Conservation (phyloP, 2,329 filamentous ascomycete genomes). For the Colletotrichum zoysiae region DNA sequence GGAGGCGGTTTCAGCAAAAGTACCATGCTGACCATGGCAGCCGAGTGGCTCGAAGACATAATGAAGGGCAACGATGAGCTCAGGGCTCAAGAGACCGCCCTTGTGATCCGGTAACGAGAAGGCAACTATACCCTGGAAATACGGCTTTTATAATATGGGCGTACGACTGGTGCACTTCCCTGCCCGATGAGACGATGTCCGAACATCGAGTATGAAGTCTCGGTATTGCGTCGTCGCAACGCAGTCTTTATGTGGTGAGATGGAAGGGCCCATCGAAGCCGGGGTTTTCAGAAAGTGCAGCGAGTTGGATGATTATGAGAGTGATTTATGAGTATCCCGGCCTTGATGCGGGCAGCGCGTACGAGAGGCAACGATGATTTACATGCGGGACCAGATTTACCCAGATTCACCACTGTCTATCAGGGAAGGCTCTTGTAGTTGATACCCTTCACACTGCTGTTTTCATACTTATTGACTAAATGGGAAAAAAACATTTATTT, state of each 20-base stretch:
- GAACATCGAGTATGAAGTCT: background rate
- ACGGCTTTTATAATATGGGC: background rate
- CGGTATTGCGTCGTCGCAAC: slow-evolving; percentile 2
- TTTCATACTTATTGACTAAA: slow-evolving; percentile 1
- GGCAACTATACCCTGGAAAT: background rate
- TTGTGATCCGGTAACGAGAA: slow-evolving; percentile 44
- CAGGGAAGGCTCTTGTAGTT: slow-evolving; percentile 33
- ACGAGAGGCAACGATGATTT: slow-evolving; percentile 29
- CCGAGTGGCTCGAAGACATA: slow-evolving; percentile 82
- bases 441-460: slow-evolving; percentile 38
- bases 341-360: slow-evolving; percentile 6
- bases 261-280: background rate
- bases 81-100: slow-evolving; percentile 63
- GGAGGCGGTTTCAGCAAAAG: slow-evolving; percentile 87
- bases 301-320: slow-evolving; percentile 30
- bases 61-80: slow-evolving; percentile 76
- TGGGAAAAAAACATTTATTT: background rate
- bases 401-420: slow-evolving; percentile 20
- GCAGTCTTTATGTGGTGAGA: slow-evolving; percentile 8
- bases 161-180: background rate
- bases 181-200: background rate
- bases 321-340: slow-evolving; percentile 18
- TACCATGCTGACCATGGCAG: slow-evolving; percentile 79
- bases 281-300: background rate
- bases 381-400: slow-evolving; percentile 27